Conservation (phyloP, 2,329 filamentous ascomycete genomes). For the Colletotrichum magnum region DNA sequence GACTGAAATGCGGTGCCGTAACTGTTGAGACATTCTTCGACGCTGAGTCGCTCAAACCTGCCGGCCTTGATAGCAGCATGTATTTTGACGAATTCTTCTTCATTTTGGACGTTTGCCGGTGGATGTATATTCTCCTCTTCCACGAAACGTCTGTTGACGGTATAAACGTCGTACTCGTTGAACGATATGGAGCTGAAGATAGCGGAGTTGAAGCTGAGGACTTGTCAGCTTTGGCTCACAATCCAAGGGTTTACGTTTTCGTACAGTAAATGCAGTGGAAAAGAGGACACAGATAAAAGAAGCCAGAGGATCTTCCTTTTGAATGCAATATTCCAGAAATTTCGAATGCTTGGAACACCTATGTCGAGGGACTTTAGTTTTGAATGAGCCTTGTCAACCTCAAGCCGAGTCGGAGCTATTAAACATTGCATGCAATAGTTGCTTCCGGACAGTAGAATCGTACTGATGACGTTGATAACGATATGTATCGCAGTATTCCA, state of each 20-base stretch:
- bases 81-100: not conserved
- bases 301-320: conserved; percentile 17
- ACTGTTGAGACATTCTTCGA: not conserved
- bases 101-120: not conserved
- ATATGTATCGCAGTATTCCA: conserved; percentile 43
- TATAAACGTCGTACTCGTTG: not conserved
- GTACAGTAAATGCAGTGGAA: conserved; percentile 14
- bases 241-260: too few species aligned
- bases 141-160: not conserved
- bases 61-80: not conserved
- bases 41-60: not conserved
- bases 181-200: not conserved
- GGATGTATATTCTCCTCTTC: too few species aligned
- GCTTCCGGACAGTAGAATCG: conserved; percentile 49
- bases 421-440: conserved; percentile 56
- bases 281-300: not conserved
- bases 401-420: conserved; percentile 49
- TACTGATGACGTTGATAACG: conserved; percentile 50
- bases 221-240: not conserved
- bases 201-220: not conserved
- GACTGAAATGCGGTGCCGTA: not conserved
- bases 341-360: conserved; percentile 43
- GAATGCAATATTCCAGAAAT: conserved; percentile 37
- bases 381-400: conserved; percentile 47
- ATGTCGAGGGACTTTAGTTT: conserved; percentile 42